A percentile compares a stretch with the other conserved stretches of the same genome.
Evolutionary conservation across 257 asterid genomes (phyloP).

Genomic region (Nicotiana obtusifolia): DNA sequence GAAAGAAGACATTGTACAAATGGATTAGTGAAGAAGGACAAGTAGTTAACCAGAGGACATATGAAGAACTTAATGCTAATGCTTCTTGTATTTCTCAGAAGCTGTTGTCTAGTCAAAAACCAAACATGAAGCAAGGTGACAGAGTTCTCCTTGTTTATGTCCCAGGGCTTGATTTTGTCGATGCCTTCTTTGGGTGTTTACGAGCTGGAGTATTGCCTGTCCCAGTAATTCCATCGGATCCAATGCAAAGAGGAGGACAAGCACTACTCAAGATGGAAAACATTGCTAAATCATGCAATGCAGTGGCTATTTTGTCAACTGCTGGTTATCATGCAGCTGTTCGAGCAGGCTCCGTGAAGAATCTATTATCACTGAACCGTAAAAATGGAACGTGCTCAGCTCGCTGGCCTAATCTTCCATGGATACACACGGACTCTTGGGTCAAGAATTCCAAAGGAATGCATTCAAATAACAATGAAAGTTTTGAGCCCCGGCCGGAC

Average conservation of each 20-base stretch:
- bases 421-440: constrained; percentile 82
- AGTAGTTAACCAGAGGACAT: constrained; percentile 42
- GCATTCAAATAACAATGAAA: constrained; percentile 3
- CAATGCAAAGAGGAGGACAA: constrained; percentile 87
- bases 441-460: constrained; percentile 37
- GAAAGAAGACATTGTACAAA: constrained; percentile 54
- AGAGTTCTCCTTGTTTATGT: constrained; percentile 71
- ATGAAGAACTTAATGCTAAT: constrained; percentile 51
- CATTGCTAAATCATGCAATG: constrained; percentile 57
- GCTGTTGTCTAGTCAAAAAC: constrained; percentile 58
- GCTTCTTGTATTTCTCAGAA: constrained; percentile 64
- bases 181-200: constrained; percentile 82
- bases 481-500: constrained; percentile 26
- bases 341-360: constrained; percentile 65
- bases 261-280: constrained; percentile 72
- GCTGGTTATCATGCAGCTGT: constrained; percentile 70
- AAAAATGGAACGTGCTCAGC: constrained; percentile 36
- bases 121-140: constrained; percentile 56
- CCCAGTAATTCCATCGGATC: constrained; percentile 88
- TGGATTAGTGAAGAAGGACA: constrained; percentile 74
- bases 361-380: constrained; percentile 30
- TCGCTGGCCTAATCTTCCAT: constrained; percentile 81
- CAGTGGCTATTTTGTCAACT: constrained; percentile 68
- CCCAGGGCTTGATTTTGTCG: constrained; percentile 76
- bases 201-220: constrained; percentile 75